Evolutionary conservation across 176 grass and related monocot species (phyloP), one percentile per base, ranked within the genome.

Genomic region (Oryza meyeriana): DNA sequence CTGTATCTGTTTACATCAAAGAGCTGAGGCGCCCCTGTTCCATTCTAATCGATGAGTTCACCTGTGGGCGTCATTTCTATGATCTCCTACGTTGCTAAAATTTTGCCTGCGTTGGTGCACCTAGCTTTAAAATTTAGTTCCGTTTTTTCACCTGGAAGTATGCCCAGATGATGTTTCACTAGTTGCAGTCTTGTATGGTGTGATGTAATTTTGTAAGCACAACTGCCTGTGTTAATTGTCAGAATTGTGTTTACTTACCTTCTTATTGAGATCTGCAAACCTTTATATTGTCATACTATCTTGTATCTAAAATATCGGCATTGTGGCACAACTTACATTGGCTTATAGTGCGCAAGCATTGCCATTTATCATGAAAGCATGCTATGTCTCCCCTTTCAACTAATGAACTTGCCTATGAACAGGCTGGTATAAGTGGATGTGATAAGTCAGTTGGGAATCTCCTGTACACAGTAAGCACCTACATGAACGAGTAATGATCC

Each of bases 401-500:
- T 82, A 36, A 35, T 81, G 24, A 13, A 79, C 8, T 68, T 66
- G 8, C 27, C 18, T 10, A 62, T 92, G 22, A 81, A 74, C 64
- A 98, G 92, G 92, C 92, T 79, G 90, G 87, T 69, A 59, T 98
- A 57, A 76, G 69, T 77, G 79, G 50, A 80, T 89, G 86, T 33
- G 90, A 82, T 82, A 98, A 95, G 75, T 68, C 95, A 0, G 84
- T 95, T 24, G 95, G 92, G 34, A 95, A 93, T 72, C 92, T 93
- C 84, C 93, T 98, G 27, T 95, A 93, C n/a, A 79, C 66, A 76
- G 95, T 95, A 89, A 80, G 30, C 10, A 81, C 65, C 47, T 34
- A 63, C 45, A 71, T 18, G 41, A 57, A 22, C 58, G 4, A 25
- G n/a, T 73, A 42, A 25, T 58, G 22, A 72, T 9, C 52, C 8